phyloP scores from a whole-genome alignment of 2,329 filamentous ascomycete genomes.

The Sclerotinia spermophila region DNA sequence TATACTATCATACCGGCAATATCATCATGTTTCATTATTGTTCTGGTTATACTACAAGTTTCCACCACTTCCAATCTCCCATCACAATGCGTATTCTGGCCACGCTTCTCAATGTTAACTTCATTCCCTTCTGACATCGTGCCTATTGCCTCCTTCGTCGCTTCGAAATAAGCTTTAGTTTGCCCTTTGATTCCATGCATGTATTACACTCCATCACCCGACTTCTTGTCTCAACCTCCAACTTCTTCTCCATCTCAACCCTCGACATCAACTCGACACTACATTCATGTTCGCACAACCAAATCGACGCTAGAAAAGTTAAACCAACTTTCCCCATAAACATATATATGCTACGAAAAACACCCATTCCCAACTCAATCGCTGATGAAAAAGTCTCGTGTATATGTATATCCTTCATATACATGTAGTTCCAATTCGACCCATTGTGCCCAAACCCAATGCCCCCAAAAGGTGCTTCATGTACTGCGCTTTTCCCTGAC shows the following conservation, averaged over 20 bases:
- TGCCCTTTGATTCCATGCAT: background rate
- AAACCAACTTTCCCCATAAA: conserved; percentile 8
- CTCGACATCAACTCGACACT: background rate
- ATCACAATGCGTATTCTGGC: background rate
- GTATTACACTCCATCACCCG: background rate
- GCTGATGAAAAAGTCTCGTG: conserved; percentile 4
- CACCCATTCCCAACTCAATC: conserved; percentile 6
- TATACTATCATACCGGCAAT: background rate
- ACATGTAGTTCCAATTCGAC: conserved; percentile 2
- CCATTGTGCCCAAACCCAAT: conserved; percentile 4
- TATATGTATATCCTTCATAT: conserved; percentile 3
- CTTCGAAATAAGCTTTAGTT: background rate
- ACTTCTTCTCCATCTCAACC: background rate
- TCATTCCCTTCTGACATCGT: background rate
- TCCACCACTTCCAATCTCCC: background rate
- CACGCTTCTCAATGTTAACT: background rate
- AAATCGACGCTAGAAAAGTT: background rate
- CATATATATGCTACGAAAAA: conserved; percentile 4
- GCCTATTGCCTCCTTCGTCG: background rate
- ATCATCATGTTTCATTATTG: background rate
- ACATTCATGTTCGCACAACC: background rate
- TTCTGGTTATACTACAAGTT: background rate
- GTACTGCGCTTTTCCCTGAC: conserved; percentile 6
- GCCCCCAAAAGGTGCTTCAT: conserved; percentile 10
- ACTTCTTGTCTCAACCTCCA: background rate